Conservation (phyloP, 257 asterid genomes). For the Primulina eburnea region DNA sequence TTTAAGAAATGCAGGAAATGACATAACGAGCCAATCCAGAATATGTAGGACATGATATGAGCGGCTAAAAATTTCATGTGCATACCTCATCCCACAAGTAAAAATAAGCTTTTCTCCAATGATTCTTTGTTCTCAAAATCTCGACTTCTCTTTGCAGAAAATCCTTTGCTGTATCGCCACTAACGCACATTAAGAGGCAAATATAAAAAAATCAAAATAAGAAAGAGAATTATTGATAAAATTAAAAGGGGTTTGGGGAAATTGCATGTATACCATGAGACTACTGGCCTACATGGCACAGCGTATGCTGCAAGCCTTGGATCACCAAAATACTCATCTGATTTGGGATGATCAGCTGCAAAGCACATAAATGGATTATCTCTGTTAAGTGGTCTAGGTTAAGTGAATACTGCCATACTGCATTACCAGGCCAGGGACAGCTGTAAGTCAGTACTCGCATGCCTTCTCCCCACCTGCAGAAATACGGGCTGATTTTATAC, state of each 20-base stretch:
- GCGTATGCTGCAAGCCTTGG: slow-evolving; percentile 99
- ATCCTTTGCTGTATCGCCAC: slow-evolving; percentile 72
- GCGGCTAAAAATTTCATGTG: slow-evolving; percentile 21
- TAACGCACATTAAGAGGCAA: slow-evolving; percentile 48
- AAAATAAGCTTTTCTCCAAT: slow-evolving; percentile 97
- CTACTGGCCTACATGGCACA: slow-evolving; percentile 78
- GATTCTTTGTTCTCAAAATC: slow-evolving; percentile 68
- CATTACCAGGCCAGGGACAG: slow-evolving; percentile 97
- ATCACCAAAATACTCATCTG: slow-evolving; percentile 90
- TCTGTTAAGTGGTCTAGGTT: background rate
- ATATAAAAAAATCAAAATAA: slow-evolving; percentile 33
- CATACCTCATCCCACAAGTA: slow-evolving; percentile 99
- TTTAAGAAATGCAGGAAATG: background rate
- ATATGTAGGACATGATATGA: slow-evolving; percentile 15
- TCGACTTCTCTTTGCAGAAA: slow-evolving; percentile 84
- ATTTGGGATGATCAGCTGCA: slow-evolving; percentile 95
- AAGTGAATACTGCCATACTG: slow-evolving; percentile 7
- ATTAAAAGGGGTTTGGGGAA: slow-evolving; percentile 21
- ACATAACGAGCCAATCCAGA: slow-evolving; percentile 18
- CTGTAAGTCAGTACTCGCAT: slow-evolving; percentile 97
- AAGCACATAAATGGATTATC: slow-evolving; percentile 15
- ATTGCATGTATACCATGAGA: slow-evolving; percentile 51
- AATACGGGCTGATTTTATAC: slow-evolving; percentile 91
- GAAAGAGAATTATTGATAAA: slow-evolving; percentile 21
- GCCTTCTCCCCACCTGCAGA: slow-evolving; percentile 96